A percentile compares a stretch with the other conserved stretches of the same genome.
Conservation (phyloP, 345 rosid genomes). For the Xanthoceras sorbifolium region DNA sequence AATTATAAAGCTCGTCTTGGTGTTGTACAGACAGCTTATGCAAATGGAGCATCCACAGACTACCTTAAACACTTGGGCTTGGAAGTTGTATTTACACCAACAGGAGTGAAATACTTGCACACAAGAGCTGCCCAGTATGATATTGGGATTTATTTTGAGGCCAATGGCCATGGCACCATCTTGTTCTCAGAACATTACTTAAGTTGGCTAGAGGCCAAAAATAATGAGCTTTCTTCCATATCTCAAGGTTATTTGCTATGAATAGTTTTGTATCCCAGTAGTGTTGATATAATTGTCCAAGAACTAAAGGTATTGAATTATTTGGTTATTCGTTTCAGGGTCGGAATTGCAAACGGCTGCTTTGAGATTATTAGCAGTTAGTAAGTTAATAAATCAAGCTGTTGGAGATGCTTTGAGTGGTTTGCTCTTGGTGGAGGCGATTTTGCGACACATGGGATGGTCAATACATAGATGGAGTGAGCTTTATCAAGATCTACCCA, state of each 20-base stretch:
- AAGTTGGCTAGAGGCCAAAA: conserved; percentile 54
- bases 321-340: conserved; percentile 37
- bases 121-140: conserved; percentile 80
- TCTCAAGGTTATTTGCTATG: conserved; percentile 44
- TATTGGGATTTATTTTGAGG: conserved; percentile 93
- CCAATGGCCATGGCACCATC: conserved; percentile 97
- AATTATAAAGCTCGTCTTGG: conserved; percentile 57
- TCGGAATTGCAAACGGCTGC: conserved; percentile 77
- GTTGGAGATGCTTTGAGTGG: conserved; percentile 94
- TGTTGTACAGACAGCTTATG: conserved; percentile 93
- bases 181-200: conserved; percentile 66
- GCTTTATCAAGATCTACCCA: conserved; percentile 85
- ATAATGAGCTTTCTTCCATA: conserved; percentile 42
- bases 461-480: conserved; percentile 75
- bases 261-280: conserved; percentile 3
- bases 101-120: conserved; percentile 90
- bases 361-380: conserved; percentile 70
- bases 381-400: conserved; percentile 92
- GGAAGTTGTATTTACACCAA: conserved; percentile 68
- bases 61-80: conserved; percentile 70
- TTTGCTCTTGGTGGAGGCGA: conserved; percentile 85
- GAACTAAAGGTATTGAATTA: not conserved
- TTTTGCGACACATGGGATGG: conserved; percentile 80
- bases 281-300: conserved; percentile 1
- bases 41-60: conserved; percentile 89